These are phyloP conservation scores for Podila clonocystis DNA, from an alignment of 192 early-diverging fungal genomes.

Conservation along the genomic window DNA sequence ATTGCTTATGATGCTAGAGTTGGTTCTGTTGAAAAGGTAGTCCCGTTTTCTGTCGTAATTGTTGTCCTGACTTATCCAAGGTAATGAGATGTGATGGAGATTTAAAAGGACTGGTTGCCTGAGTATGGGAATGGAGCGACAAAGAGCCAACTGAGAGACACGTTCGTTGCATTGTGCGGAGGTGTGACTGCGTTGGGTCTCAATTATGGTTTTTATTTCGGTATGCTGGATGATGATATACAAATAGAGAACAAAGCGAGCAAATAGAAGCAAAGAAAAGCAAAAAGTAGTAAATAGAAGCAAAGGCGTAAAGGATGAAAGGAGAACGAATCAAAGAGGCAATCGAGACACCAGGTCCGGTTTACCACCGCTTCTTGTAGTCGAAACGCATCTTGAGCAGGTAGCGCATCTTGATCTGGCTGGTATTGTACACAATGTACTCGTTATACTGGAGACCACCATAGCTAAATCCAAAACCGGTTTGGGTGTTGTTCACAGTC, in stretches of 20 bases:
- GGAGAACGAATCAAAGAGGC: not conserved
- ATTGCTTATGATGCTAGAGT: not conserved
- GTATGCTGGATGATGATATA: too few species aligned
- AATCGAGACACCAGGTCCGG: not conserved
- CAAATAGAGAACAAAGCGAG: too few species aligned
- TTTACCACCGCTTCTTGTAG: slow-evolving; percentile 12
- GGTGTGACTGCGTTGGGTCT: too few species aligned
- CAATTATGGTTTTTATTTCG: too few species aligned
- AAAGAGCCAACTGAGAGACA: too few species aligned
- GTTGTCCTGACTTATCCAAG: not conserved
- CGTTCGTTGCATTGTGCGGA: too few species aligned
- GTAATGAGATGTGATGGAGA: not conserved
- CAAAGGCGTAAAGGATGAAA: not conserved
- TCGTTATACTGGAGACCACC: slow-evolving; percentile 76
- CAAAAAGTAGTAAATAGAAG: too few species aligned
- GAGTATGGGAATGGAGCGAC: too few species aligned
- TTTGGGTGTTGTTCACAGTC: not conserved
- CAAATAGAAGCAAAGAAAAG: too few species aligned
- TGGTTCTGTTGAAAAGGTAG: not conserved
- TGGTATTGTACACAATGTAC: slow-evolving; percentile 79
- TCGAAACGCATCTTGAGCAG: slow-evolving; percentile 56
- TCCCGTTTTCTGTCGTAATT: not conserved
- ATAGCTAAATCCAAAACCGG: not conserved
- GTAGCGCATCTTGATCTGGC: slow-evolving; percentile 79
- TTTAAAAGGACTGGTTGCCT: too few species aligned